These are phyloP conservation scores for Gynochthodes officinalis DNA, from an alignment of 257 asterid species.

Conservation along the genomic window DNA sequence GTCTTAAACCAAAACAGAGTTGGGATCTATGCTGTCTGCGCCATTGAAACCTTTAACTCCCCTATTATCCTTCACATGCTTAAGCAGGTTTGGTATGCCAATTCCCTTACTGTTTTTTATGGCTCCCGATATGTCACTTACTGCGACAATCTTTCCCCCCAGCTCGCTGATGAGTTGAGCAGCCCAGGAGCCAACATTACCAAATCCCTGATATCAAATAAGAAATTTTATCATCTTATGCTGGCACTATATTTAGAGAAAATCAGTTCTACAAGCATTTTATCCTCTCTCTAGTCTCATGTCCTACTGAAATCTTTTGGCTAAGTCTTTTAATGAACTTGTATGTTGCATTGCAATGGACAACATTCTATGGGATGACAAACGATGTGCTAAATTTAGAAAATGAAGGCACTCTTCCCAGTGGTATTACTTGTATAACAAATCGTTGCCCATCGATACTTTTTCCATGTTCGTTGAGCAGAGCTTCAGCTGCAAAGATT, in stretches of 20 bases:
- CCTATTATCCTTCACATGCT: conserved; percentile 39
- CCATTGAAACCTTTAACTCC: conserved; percentile 70
- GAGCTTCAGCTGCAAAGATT: conserved; percentile 49
- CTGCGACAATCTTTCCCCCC: conserved; percentile 53
- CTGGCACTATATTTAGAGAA: too few relatives aligned
- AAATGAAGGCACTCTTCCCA: neutral
- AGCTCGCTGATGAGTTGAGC: conserved; percentile 48
- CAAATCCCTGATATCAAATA: too few relatives aligned
- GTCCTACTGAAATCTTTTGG: neutral
- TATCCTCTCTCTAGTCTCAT: too few relatives aligned
- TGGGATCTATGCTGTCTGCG: conserved; percentile 45
- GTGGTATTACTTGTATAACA: conserved; percentile 39
- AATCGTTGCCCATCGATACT: conserved; percentile 46
- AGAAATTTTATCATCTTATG: too few relatives aligned
- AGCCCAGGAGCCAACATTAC: too few relatives aligned
- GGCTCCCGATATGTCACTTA: conserved; percentile 56
- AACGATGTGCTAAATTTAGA: neutral
- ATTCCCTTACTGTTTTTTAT: too few relatives aligned
- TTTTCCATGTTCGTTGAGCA: conserved; percentile 55
- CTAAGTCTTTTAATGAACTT: too few relatives aligned
- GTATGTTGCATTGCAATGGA: neutral
- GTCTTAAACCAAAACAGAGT: conserved; percentile 53
- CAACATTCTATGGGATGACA: too few relatives aligned
- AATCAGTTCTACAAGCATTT: too few relatives aligned
- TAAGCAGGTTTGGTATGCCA: too few relatives aligned